A percentile compares a stretch with the other conserved stretches of the same genome.
Conservation (phyloP, 2,329 filamentous ascomycete species). For the Fonsecaea monophora region DNA sequence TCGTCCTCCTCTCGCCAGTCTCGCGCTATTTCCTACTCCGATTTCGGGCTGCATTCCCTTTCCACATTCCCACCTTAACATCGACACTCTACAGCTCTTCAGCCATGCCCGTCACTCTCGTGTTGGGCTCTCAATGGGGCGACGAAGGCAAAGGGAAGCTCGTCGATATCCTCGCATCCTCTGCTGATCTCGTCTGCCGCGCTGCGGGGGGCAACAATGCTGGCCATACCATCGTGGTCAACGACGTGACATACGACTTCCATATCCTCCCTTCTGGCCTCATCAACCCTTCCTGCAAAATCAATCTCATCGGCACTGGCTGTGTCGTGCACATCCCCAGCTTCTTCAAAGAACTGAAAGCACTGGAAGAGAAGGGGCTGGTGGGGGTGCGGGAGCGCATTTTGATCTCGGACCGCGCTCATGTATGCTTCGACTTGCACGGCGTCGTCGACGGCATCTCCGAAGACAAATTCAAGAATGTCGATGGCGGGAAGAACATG, state of each 20-base stretch:
- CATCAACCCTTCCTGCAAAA: slow-evolving; percentile 50
- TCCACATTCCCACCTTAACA: slow-evolving; percentile 12
- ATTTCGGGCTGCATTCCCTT: slow-evolving; percentile 10
- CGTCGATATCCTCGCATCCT: slow-evolving; percentile 55
- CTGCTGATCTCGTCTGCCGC: slow-evolving; percentile 53
- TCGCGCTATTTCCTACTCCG: background rate
- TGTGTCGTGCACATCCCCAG: slow-evolving; percentile 56
- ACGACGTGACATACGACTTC: slow-evolving; percentile 56
- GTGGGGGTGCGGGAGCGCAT: slow-evolving; percentile 50
- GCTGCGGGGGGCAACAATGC: slow-evolving; percentile 58
- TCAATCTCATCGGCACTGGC: slow-evolving; percentile 57
- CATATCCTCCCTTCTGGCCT: slow-evolving; percentile 57
- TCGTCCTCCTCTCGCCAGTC: slow-evolving; percentile 3
- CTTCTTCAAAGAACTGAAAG: slow-evolving; percentile 56
- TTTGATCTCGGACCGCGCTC: slow-evolving; percentile 56
- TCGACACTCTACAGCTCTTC: background rate
- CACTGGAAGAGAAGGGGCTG: slow-evolving; percentile 54
- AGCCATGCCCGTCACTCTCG: slow-evolving; percentile 49
- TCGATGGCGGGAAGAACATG: slow-evolving; percentile 49
- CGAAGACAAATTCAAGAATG: slow-evolving; percentile 48
- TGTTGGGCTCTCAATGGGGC: slow-evolving; percentile 57
- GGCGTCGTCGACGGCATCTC: slow-evolving; percentile 55
- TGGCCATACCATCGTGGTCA: slow-evolving; percentile 57
- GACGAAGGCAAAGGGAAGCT: slow-evolving; percentile 60
- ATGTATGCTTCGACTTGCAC: slow-evolving; percentile 55